Conservation (phyloP, 2,329 filamentous ascomycete species). For the Periconia macrospinosa region DNA sequence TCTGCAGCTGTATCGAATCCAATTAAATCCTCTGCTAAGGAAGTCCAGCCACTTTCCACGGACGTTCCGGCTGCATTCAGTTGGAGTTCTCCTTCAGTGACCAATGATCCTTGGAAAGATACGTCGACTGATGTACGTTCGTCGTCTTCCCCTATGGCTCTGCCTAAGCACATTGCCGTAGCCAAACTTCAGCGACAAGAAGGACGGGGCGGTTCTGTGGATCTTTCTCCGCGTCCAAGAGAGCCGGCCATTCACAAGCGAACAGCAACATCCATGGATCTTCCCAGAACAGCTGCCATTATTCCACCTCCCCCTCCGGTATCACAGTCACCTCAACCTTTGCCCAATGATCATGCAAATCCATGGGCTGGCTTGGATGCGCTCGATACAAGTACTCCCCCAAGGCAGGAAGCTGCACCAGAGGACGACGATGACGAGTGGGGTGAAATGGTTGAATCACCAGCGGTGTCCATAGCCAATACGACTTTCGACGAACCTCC, state of each 20-base stretch:
- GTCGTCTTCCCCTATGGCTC: conserved; percentile 17
- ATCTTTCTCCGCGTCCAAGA: conserved; percentile 15
- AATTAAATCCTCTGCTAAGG: conserved; percentile 19
- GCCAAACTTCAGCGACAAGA: conserved; percentile 21
- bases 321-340: not conserved
- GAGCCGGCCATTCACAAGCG: conserved; percentile 15
- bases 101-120: conserved; percentile 3
- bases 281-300: not conserved
- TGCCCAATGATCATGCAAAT: conserved; percentile 4
- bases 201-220: conserved; percentile 21
- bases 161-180: conserved; percentile 15
- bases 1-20: conserved; percentile 18
- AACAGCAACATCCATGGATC: conserved; percentile 10
- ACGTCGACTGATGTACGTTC: conserved; percentile 9
- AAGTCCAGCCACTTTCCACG: conserved; percentile 22
- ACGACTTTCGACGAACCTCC: conserved; percentile 12
- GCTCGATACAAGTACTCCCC: conserved; percentile 14
- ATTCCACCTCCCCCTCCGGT: not conserved
- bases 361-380: conserved; percentile 18
- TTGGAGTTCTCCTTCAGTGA: conserved; percentile 34
- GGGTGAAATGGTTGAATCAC: conserved; percentile 45
- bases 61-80: conserved; percentile 32
- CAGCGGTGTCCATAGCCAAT: conserved; percentile 24
- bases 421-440: conserved; percentile 40
- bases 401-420: conserved; percentile 5